phyloP scores from a whole-genome alignment of 116 monocot genomes.

The Dioscorea cayenensis region DNA sequence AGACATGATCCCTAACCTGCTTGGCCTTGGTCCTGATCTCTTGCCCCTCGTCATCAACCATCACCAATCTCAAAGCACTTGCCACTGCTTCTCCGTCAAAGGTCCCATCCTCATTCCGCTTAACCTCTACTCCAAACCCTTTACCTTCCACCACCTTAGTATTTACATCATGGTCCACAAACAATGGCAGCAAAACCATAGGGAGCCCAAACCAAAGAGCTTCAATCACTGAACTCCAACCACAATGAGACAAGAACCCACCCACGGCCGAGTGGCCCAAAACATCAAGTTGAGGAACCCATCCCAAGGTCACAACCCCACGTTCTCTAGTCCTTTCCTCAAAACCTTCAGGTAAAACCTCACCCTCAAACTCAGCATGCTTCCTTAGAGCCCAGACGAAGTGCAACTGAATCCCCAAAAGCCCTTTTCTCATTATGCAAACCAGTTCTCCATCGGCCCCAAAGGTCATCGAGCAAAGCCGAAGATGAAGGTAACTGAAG shows the following conservation, averaged over 20 bases:
- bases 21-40: background rate
- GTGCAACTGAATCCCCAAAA: too few species aligned
- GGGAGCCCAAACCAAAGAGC: background rate
- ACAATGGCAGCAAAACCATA: background rate
- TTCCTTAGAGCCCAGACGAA: slow-evolving; percentile 10
- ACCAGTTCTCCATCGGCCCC: too few species aligned
- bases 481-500: too few species aligned
- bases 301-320: background rate
- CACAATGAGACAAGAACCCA: background rate
- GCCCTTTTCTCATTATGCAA: too few species aligned
- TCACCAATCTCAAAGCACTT: background rate
- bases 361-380: background rate
- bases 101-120: background rate
- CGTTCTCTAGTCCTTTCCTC: background rate
- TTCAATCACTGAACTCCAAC: background rate
- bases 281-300: slow-evolving; percentile 1
- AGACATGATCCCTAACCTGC: background rate
- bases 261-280: background rate
- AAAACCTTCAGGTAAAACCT: slow-evolving; percentile 11
- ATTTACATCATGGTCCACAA: background rate
- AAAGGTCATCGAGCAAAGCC: too few species aligned
- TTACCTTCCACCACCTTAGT: background rate
- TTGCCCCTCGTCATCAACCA: background rate
- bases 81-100: background rate
- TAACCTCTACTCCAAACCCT: background rate